These are phyloP conservation scores for Fraxinus excelsior DNA, from an alignment of 257 asterid species.

Conservation along the genomic window DNA sequence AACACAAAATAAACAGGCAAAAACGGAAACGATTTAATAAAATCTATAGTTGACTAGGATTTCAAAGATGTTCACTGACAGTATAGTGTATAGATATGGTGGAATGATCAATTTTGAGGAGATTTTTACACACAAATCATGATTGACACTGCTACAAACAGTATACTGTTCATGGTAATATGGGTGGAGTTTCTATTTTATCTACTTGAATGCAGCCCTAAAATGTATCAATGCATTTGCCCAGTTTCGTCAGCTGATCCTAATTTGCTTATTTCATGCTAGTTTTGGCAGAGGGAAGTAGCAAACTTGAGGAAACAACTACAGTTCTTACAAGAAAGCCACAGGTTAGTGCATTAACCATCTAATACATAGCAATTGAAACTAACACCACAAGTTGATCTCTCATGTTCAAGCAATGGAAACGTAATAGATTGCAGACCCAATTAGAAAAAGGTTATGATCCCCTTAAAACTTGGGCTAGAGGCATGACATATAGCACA, in stretches of 20 bases:
- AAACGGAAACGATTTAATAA: not conserved
- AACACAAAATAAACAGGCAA: not conserved
- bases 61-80: not conserved
- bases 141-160: slow-evolving; percentile 2
- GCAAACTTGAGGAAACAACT: slow-evolving; percentile 65
- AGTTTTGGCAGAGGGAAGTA: slow-evolving; percentile 84
- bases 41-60: slow-evolving; percentile 5
- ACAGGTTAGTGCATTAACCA: slow-evolving; percentile 48
- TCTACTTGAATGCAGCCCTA: slow-evolving; percentile 12
- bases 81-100: not conserved
- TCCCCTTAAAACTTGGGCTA: not conserved
- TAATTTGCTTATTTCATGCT: slow-evolving; percentile 25
- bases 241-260: slow-evolving; percentile 8
- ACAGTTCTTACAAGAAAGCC: slow-evolving; percentile 66
- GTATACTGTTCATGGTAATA: slow-evolving; percentile 9
- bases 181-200: not conserved
- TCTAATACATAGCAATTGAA: not conserved
- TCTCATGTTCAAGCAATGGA: not conserved
- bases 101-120: not conserved
- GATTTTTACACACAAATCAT: not conserved
- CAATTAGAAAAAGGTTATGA: not conserved
- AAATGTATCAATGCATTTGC: not conserved
- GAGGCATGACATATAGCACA: too few species aligned
- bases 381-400: not conserved
- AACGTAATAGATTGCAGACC: not conserved